These are phyloP conservation scores for Lophiotrema nucula DNA, from an alignment of 495 filamentous ascomycete genomes.

Conservation along the genomic window DNA sequence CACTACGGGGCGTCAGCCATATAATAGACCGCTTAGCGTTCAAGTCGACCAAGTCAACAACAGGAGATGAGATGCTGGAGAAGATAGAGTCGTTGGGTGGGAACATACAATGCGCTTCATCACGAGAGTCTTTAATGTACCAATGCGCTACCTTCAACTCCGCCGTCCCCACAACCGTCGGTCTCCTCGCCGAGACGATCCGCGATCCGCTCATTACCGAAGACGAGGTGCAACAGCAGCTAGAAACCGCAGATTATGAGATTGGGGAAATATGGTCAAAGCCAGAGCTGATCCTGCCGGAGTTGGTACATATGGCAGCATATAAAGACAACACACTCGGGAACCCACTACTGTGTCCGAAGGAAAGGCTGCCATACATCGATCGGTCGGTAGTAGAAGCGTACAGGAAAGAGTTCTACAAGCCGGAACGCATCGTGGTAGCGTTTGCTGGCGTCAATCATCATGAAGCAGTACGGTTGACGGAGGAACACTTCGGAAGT, in stretches of 20 bases:
- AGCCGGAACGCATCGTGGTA: conserved; percentile 85
- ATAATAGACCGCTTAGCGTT: conserved; percentile 95
- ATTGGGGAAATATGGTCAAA: conserved; percentile 97
- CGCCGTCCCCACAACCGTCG: conserved; percentile 78
- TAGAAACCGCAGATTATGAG: conserved; percentile 90
- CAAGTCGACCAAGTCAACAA: conserved; percentile 77
- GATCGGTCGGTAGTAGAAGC: conserved; percentile 69
- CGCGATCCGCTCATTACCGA: conserved; percentile 86
- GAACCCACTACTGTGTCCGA: conserved; percentile 87
- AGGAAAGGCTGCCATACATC: conserved; percentile 76
- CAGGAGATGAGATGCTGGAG: conserved; percentile 83
- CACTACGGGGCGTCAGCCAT: conserved; percentile 86
- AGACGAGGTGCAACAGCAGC: conserved; percentile 79
- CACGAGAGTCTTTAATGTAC: conserved; percentile 96
- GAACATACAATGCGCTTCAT: conserved; percentile 94
- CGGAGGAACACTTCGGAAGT: conserved; percentile 85
- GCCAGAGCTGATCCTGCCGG: conserved; percentile 92
- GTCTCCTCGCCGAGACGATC: conserved; percentile 89
- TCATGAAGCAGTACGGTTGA: conserved; percentile 71
- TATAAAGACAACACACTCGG: conserved; percentile 95
- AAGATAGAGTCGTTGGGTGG: conserved; percentile 81
- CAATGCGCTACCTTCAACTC: conserved; percentile 97
- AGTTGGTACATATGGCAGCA: conserved; percentile 90
- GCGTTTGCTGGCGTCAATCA: conserved; percentile 94
- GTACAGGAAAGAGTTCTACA: conserved; percentile 81